A percentile compares a stretch with the other conserved stretches of the same genome.
Conservation (phyloP, 805 yeast species). For the Novakomyces olei region DNA sequence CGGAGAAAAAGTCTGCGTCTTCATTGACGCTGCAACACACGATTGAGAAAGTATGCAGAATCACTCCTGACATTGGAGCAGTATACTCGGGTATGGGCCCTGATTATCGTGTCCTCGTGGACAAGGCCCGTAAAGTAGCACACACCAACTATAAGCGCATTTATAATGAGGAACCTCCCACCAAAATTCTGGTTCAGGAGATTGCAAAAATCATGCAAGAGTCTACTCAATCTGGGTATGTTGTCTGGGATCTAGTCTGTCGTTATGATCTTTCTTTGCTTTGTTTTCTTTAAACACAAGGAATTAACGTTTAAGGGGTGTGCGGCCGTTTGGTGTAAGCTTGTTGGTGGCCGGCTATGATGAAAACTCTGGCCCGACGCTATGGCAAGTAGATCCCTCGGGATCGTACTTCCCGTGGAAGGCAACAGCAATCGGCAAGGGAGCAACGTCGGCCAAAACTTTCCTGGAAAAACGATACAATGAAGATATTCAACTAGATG, state of each 20-base stretch:
- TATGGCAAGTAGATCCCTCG: constrained; percentile 94
- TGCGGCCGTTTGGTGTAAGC: constrained; percentile 96
- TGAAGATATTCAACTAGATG: constrained; percentile 89
- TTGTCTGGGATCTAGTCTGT: neutral
- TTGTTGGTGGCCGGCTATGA: constrained; percentile 86
- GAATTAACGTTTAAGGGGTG: too few species aligned
- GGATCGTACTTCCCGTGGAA: constrained; percentile 99
- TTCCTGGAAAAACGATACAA: constrained; percentile 96
- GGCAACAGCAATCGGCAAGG: constrained; percentile 96
- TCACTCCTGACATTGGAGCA: constrained; percentile 92
- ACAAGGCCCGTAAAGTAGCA: constrained; percentile 78
- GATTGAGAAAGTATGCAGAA: constrained; percentile 50
- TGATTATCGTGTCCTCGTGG: constrained; percentile 83
- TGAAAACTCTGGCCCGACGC: constrained; percentile 23
- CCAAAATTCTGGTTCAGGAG: constrained; percentile 78
- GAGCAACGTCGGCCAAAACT: constrained; percentile 88
- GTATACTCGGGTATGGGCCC: constrained; percentile 99
- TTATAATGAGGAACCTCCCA: constrained; percentile 94
- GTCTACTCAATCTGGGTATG: constrained; percentile 73
- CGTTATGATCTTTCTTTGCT: neutral
- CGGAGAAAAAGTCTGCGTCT: constrained; percentile 77
- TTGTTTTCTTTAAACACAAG: neutral
- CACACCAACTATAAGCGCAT: constrained; percentile 82
- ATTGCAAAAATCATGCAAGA: constrained; percentile 94
- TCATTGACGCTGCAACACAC: constrained; percentile 53